Evolutionary conservation across 164 flowering plant species (phyloP).

Genomic region (Aristolochia contorta): DNA sequence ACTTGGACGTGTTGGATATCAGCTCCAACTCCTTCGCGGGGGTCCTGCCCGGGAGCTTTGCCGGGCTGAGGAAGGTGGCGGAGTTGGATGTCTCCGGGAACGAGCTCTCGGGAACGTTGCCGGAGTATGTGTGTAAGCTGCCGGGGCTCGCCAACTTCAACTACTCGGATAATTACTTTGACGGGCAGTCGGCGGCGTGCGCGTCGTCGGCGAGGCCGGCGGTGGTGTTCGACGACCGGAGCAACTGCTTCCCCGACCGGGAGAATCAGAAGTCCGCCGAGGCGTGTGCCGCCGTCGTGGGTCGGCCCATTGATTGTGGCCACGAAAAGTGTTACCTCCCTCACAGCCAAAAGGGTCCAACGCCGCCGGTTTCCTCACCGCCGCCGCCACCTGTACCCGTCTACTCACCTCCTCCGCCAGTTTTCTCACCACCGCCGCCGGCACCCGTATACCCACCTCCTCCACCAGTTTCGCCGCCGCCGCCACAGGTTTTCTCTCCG

Average conservation of each 20-base stretch:
- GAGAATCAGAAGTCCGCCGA: slow-evolving; percentile 24
- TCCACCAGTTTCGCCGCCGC: too few relatives aligned
- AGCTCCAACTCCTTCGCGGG: slow-evolving; percentile 24
- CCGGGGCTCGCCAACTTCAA: slow-evolving; percentile 29
- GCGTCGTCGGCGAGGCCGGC: slow-evolving; percentile 5
- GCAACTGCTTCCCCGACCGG: slow-evolving; percentile 30
- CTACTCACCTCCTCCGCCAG: not conserved
- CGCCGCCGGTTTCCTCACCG: not conserved
- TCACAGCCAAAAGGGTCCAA: too few relatives aligned
- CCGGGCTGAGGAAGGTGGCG: slow-evolving; percentile 17
- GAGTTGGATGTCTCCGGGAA: slow-evolving; percentile 25
- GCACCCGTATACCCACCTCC: not conserved
- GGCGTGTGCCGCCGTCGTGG: slow-evolving; percentile 18
- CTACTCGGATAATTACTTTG: slow-evolving; percentile 32
- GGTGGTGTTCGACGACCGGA: slow-evolving; percentile 14
- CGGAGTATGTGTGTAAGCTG: slow-evolving; percentile 24
- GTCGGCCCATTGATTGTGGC: slow-evolving; percentile 32
- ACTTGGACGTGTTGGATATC: slow-evolving; percentile 25
- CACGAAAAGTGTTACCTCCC: slow-evolving; percentile 22
- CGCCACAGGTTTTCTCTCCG: too few relatives aligned
- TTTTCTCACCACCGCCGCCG: too few relatives aligned
- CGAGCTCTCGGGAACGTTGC: slow-evolving; percentile 27
- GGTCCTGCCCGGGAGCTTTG: slow-evolving; percentile 19
- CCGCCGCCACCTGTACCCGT: not conserved
- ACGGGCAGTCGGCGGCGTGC: slow-evolving; percentile 23